These are phyloP conservation scores for Debaryomycetaceae sp. DNA, from an alignment of 1,139 yeast genomes.

Conservation along the genomic window DNA sequence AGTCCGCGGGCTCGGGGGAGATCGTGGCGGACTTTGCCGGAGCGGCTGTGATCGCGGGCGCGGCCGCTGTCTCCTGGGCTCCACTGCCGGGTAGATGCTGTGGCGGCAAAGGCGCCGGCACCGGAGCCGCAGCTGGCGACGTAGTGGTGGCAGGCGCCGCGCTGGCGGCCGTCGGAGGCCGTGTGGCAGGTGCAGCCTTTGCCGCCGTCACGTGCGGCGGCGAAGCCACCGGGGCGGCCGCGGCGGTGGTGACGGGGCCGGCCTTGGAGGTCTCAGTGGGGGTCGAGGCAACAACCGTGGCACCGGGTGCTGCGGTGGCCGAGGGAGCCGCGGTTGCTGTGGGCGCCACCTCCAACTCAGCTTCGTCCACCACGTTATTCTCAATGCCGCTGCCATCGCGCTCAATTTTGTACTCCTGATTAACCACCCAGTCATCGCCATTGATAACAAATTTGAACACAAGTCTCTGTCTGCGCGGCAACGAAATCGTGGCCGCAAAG, in stretches of 20 bases:
- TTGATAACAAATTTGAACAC: conserved; percentile 35
- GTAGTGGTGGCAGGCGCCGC: conserved; percentile 3
- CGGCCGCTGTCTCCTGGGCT: background rate
- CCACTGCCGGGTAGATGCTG: background rate
- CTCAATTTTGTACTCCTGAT: conserved; percentile 21
- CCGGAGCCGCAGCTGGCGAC: conserved; percentile 1
- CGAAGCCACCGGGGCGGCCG: conserved; percentile 5
- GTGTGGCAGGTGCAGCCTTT: conserved; percentile 6
- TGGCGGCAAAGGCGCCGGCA: background rate
- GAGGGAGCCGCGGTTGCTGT: conserved; percentile 2
- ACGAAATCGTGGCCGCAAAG: conserved; percentile 16
- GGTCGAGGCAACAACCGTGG: conserved; percentile 1
- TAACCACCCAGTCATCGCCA: conserved; percentile 31
- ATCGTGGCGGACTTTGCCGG: conserved; percentile 1
- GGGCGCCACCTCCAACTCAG: conserved; percentile 17
- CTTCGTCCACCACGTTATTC: conserved; percentile 31
- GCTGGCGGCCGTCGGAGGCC: conserved; percentile 4
- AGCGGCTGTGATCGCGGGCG: conserved; percentile 2
- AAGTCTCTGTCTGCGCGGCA: conserved; percentile 21
- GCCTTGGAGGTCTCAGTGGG: conserved; percentile 4
- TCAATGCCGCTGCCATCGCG: conserved; percentile 34
- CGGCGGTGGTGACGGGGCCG: conserved; percentile 1
- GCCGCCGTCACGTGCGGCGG: conserved; percentile 6
- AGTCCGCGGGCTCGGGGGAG: conserved; percentile 10
- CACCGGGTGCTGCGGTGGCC: background rate